Evolutionary conservation across 257 asterid species (phyloP).

Genomic region (Primulina eburnea): DNA sequence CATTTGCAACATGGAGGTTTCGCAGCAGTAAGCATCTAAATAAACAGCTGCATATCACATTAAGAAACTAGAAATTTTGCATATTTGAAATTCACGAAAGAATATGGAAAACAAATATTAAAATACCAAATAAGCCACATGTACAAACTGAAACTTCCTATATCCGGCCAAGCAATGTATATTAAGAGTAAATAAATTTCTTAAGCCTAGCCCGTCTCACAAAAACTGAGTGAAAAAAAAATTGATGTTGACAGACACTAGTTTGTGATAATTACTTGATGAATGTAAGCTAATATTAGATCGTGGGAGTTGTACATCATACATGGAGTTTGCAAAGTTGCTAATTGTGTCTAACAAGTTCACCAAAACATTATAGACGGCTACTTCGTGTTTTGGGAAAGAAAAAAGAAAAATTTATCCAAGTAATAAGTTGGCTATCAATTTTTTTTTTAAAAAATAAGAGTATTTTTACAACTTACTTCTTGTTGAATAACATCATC

Average conservation of each 20-base stretch:
- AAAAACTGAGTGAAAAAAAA: background rate
- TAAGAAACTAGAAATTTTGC: slow-evolving; percentile 2
- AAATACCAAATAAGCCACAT: background rate
- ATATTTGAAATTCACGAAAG: slow-evolving; percentile 5
- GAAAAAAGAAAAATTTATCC: background rate
- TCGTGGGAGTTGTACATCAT: background rate
- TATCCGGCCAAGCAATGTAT: background rate
- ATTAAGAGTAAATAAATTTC: slow-evolving; percentile 3
- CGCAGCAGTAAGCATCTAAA: slow-evolving; percentile 19
- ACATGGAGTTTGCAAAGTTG: slow-evolving; percentile 10
- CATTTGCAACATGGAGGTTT: slow-evolving; percentile 25
- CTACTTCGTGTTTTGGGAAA: background rate
- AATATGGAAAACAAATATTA: background rate
- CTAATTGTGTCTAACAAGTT: background rate
- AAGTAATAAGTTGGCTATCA: background rate
- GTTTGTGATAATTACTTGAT: background rate
- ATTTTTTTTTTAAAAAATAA: slow-evolving; percentile 16
- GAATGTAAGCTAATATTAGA: background rate
- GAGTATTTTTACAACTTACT: slow-evolving; percentile 40
- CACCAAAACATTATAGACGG: background rate
- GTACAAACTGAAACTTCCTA: background rate
- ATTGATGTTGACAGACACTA: slow-evolving; percentile 7
- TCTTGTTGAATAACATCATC: slow-evolving; percentile 99
- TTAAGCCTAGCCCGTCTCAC: slow-evolving; percentile 7
- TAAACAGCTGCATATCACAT: slow-evolving; percentile 20